Base-by-base conservation (phyloP, 2,329 filamentous ascomycete genomes). In the Alternaria ventricosa region DNA sequence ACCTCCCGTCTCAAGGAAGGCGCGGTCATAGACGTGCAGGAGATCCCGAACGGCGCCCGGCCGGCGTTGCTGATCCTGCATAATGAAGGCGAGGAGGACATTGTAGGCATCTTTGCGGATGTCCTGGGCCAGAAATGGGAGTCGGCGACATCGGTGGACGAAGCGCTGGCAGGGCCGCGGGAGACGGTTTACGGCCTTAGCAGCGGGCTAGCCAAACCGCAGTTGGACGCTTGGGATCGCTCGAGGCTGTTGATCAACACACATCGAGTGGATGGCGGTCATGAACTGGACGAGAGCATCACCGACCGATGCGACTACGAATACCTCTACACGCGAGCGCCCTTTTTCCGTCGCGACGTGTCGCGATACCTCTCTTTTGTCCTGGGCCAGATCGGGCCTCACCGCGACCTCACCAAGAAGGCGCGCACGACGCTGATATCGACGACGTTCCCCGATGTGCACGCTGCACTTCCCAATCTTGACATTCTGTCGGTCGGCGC, bases 401-500 rank as follows among this genome's bases (percentile, higher is more conserved):
- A 96, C 76, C 89, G 91, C 70, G 90, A 92, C 60, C 83, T 96
- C 43, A 90, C 90, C 83, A 88, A 89, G 55, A 96, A 96, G 76
- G 86, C 88, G 44, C 87, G 92, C 73, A 96, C 92, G 0, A 94
- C 92, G 71, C 89, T 96, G 74, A 93, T 96, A 68, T 96, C 93
- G 5, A 96, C 92, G 1, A 96, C 93, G 0, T 96, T 96, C 69
- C 91, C 93, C 0, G 92, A 97, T 76, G 91, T 97, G 9, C 90
- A 90, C 65, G 90, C 92, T 5, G 93, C 93, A 9, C 83, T 96
- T 50, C 91, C 92, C 1, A 96, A 96, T 74, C 85, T 97, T 63
- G 92, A 96, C 78, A 96, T 96, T 56, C 82, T 96, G 47, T 96
- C 93, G 0, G 93, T 96, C 4, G 93, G 93, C 41, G 90, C 92